Conservation (phyloP, 2,329 filamentous ascomycete genomes). For the Fusarium acutatum region DNA sequence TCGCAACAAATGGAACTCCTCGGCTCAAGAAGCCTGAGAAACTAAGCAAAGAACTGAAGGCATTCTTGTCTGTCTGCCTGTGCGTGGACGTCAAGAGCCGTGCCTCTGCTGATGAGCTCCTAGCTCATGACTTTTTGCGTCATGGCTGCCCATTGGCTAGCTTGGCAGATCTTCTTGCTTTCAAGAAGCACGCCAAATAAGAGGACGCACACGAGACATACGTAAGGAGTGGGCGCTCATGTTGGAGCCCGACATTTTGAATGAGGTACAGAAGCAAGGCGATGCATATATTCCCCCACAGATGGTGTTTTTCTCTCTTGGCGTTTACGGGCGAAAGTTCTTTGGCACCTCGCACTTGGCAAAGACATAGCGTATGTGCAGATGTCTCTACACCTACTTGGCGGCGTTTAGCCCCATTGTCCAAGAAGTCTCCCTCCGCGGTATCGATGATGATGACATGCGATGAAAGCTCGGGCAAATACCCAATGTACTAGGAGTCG, state of each 20-base stretch:
- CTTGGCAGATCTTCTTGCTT: constrained; percentile 86
- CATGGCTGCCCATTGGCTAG: constrained; percentile 86
- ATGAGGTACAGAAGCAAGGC: constrained; percentile 37
- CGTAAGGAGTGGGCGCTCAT: constrained; percentile 29
- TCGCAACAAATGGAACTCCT: constrained; percentile 96
- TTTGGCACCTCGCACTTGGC: constrained; percentile 34
- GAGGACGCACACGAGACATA: constrained; percentile 15
- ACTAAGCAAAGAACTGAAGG: constrained; percentile 96
- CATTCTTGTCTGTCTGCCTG: constrained; percentile 93
- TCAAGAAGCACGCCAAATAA: constrained; percentile 78
- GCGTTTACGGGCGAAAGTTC: constrained; percentile 41
- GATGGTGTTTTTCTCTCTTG: constrained; percentile 38
- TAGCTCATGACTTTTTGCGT: constrained; percentile 93
- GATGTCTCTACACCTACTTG: constrained; percentile 11
- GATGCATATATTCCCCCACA: constrained; percentile 42
- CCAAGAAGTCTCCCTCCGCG: constrained; percentile 11
- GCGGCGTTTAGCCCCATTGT: constrained; percentile 12
- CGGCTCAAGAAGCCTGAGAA: constrained; percentile 98
- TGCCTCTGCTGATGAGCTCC: constrained; percentile 87
- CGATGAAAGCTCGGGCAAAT: constrained; percentile 33
- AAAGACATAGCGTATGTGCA: constrained; percentile 17
- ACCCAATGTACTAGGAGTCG: constrained; percentile 23
- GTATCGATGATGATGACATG: constrained; percentile 39
- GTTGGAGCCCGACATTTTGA: constrained; percentile 36
- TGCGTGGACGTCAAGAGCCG: constrained; percentile 96